phyloP scores from a whole-genome alignment of 441 rosid species.

The Corymbia citriodora region DNA sequence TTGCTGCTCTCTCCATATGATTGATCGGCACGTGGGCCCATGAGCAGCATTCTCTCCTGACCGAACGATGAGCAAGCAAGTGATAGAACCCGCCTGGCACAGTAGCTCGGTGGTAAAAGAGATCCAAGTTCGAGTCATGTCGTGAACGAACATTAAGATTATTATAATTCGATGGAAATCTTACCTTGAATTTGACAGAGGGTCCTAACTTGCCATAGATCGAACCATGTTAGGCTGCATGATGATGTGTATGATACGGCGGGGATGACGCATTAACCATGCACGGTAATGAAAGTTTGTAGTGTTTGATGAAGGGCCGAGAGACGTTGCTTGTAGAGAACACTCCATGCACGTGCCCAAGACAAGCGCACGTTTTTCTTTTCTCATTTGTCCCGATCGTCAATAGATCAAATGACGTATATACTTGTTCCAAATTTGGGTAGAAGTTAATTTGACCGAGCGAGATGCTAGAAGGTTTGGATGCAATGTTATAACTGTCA shows the following conservation, averaged over 20 bases:
- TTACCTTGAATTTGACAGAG: background rate
- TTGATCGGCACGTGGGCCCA: background rate
- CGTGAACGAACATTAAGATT: too few relatives aligned
- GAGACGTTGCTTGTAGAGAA: background rate
- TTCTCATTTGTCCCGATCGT: background rate
- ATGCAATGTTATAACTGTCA: background rate
- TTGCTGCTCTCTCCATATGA: background rate
- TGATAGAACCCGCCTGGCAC: background rate
- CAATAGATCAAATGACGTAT: background rate
- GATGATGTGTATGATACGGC: background rate
- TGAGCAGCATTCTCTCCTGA: too few relatives aligned
- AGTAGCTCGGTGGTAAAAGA: background rate
- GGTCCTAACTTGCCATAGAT: too few relatives aligned
- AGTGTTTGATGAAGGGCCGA: background rate
- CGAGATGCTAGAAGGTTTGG: background rate
- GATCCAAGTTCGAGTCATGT: rapidly evolving
- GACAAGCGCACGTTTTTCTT: background rate
- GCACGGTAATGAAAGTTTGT: background rate
- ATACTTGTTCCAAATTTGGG: background rate
- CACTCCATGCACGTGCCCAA: background rate
- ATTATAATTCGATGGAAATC: background rate
- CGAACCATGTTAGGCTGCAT: background rate
- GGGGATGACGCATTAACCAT: background rate
- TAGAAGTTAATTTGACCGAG: background rate
- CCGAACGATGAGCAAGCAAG: background rate